A percentile compares a stretch with the other conserved stretches of the same genome.
Conservation (phyloP, 1,284 basidiomycete genomes). For the Ceratobasidium sp. region DNA sequence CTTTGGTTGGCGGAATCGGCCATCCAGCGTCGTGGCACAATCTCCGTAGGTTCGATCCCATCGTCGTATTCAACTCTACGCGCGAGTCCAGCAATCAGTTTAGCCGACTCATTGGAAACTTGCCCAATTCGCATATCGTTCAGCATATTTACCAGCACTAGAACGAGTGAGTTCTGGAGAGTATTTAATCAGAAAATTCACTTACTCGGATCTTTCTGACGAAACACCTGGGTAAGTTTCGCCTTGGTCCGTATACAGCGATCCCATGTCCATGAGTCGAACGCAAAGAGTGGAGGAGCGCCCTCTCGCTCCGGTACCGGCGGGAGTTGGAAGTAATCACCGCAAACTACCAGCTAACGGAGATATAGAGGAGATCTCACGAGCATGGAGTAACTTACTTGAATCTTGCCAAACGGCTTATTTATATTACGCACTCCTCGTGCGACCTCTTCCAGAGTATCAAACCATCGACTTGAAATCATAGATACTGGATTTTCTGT, state of each 20-base stretch:
- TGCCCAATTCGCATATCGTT: constrained; percentile 47
- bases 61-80: constrained; percentile 45
- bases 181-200: no score
- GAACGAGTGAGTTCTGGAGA: constrained; percentile 46
- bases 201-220: constrained; percentile 59
- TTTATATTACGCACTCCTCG: constrained; percentile 72
- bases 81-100: constrained; percentile 26
- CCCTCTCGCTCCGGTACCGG: constrained; percentile 74
- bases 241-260: constrained; percentile 69
- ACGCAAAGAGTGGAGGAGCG: constrained; percentile 72
- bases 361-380: constrained; percentile 22
- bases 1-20: constrained; percentile 45
- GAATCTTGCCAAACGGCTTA: constrained; percentile 92
- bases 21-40: constrained; percentile 45
- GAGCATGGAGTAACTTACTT: constrained; percentile 65
- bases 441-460: constrained; percentile 84
- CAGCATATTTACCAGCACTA: constrained; percentile 62
- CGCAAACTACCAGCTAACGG: constrained; percentile 82
- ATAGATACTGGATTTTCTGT: constrained; percentile 83
- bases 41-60: constrained; percentile 46
- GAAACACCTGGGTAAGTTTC: constrained; percentile 76
- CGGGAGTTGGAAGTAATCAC: constrained; percentile 96
- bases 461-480: constrained; percentile 94
- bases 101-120: constrained; percentile 21
- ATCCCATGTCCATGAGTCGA: constrained; percentile 86